Percentiles rank a stretch among this genome's conserved stretches.
phyloP scores from a whole-genome alignment of 2,329 filamentous ascomycete genomes.

The Phaeoacremonium minimum region DNA sequence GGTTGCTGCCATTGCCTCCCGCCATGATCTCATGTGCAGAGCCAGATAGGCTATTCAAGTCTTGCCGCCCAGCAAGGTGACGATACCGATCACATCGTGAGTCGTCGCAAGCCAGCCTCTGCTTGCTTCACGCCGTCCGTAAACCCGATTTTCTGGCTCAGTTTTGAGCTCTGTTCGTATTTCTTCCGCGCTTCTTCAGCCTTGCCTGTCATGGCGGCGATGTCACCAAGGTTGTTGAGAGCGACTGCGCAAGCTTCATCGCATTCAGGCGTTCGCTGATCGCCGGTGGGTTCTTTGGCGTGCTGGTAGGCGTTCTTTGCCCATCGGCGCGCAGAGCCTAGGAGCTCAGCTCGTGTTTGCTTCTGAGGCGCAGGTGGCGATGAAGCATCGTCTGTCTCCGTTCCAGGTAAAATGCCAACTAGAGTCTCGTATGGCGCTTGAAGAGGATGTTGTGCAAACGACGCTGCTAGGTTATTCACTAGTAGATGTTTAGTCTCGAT shows the following conservation, averaged over 20 bases:
- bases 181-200: constrained; percentile 58
- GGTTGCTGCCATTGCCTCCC: no score
- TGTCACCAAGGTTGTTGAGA: constrained; percentile 81
- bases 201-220: constrained; percentile 71
- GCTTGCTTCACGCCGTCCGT: constrained; percentile 47
- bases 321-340: constrained; percentile 73
- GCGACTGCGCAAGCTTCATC: constrained; percentile 79
- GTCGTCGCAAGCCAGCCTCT: constrained; percentile 37
- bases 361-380: constrained; percentile 10
- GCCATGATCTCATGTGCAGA: no score
- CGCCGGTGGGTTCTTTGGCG: constrained; percentile 59
- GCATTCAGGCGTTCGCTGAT: constrained; percentile 71
- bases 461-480: constrained; percentile 79
- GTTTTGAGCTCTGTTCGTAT: constrained; percentile 63
- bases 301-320: constrained; percentile 70
- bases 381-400: constrained; percentile 1
- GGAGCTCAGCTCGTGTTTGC: constrained; percentile 54
- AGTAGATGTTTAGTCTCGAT: constrained; percentile 11
- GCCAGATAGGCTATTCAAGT: no score
- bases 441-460: constrained; percentile 64
- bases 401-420: constrained; percentile 11
- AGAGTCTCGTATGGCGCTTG: constrained; percentile 25
- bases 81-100: constrained; percentile 8
- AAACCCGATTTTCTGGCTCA: constrained; percentile 54
- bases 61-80: no score